A percentile compares a stretch with the other conserved stretches of the same genome.
Evolutionary conservation across 495 filamentous ascomycete genomes (phyloP).

Genomic region (Durotheca rogersii): DNA sequence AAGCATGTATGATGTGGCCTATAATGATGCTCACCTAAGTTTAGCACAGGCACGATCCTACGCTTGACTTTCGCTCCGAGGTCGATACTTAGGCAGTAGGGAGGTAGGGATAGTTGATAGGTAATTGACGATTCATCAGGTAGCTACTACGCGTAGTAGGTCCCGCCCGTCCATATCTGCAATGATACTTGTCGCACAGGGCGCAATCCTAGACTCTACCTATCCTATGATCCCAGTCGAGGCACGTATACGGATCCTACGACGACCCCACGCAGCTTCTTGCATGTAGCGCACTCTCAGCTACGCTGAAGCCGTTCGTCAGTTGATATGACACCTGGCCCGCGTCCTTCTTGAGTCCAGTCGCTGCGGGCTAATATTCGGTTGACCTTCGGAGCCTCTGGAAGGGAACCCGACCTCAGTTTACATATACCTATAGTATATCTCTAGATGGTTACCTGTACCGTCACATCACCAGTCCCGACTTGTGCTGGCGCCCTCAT

Average conservation of each 20-base stretch:
- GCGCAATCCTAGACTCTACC: not conserved
- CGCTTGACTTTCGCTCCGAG: not conserved
- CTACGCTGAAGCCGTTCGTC: not conserved
- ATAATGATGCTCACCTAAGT: conserved; percentile 6
- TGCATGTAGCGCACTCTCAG: not conserved
- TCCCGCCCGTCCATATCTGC: not conserved
- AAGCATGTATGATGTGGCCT: conserved; percentile 12
- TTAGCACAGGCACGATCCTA: conserved; percentile 19
- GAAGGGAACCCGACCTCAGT: too few species aligned
- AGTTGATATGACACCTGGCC: not conserved
- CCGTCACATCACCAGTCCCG: not conserved
- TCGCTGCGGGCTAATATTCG: too few species aligned
- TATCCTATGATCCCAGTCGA: not conserved
- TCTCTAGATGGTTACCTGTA: not conserved
- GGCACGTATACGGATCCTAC: not conserved
- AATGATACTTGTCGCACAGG: not conserved
- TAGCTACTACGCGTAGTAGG: too few species aligned
- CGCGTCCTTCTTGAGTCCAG: not conserved
- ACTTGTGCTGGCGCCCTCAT: not conserved
- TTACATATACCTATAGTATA: not conserved
- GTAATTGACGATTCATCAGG: conserved; percentile 1
- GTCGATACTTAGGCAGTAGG: conserved; percentile 3
- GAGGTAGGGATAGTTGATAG: conserved; percentile 8
- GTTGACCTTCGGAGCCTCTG: too few species aligned
- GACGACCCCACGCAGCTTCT: not conserved